Conservation (phyloP, 129 eudicot species). For the Dittrichia graveolens region DNA sequence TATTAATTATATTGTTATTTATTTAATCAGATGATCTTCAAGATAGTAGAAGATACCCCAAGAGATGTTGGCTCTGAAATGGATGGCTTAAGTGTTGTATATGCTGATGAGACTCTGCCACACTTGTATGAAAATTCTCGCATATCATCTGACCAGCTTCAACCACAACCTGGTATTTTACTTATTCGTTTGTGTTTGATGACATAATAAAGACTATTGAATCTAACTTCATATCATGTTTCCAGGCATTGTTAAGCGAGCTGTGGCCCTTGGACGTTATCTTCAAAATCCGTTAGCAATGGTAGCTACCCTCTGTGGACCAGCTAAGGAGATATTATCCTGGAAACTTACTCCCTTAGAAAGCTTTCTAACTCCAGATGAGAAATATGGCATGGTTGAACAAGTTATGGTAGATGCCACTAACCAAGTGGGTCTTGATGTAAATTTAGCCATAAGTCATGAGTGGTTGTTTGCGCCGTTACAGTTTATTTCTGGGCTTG, state of each 20-base stretch:
- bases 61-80: constrained; percentile 79
- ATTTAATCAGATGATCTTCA: constrained; percentile 60
- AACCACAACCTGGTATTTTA: constrained; percentile 64
- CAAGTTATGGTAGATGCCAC: constrained; percentile 94
- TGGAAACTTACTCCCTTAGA: constrained; percentile 86
- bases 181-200: constrained; percentile 6
- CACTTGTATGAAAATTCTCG: constrained; percentile 91
- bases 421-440: constrained; percentile 93
- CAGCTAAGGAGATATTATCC: constrained; percentile 78
- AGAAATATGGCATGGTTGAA: constrained; percentile 88
- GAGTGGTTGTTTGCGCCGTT: constrained; percentile 94
- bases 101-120: constrained; percentile 87
- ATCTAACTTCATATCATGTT: not conserved
- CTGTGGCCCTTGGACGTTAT: constrained; percentile 92
- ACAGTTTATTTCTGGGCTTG: constrained; percentile 94
- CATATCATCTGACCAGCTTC: constrained; percentile 84
- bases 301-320: constrained; percentile 95
- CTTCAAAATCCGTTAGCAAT: constrained; percentile 94
- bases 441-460: constrained; percentile 85
- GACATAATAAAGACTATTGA: not conserved
- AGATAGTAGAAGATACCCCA: constrained; percentile 81
- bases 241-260: constrained; percentile 85
- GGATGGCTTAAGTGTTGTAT: constrained; percentile 60
- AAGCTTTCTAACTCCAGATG: constrained; percentile 85
- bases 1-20: constrained; percentile 12